Conservation (phyloP, 129 eudicot genomes). For the Mikania micrantha region DNA sequence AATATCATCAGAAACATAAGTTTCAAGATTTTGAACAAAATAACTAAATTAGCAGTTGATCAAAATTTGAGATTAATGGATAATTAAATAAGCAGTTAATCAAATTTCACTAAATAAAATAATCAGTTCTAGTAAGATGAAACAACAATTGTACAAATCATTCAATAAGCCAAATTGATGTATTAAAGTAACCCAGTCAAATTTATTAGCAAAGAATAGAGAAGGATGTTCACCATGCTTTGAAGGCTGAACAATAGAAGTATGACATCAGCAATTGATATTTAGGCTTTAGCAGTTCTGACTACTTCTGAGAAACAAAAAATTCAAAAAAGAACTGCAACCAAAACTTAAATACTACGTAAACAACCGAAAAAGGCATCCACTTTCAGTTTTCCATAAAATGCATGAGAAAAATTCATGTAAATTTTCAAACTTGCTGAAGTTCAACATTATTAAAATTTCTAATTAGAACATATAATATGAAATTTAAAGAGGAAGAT, state of each 20-base stretch:
- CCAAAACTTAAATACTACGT: background rate
- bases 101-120: background rate
- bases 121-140: background rate
- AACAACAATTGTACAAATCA: background rate
- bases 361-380: background rate
- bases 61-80: background rate
- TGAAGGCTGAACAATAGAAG: background rate
- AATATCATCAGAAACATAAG: background rate
- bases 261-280: background rate
- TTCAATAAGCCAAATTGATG: background rate
- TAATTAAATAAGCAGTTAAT: background rate
- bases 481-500: background rate
- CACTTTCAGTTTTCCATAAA: background rate
- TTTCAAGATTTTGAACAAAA: background rate
- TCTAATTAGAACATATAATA: conserved; percentile 15
- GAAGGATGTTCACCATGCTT: background rate
- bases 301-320: conserved; percentile 4
- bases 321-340: background rate
- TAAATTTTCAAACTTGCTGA: conserved; percentile 1
- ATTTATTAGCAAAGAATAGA: background rate
- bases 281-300: background rate
- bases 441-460: conserved; percentile 4
- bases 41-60: background rate
- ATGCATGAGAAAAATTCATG: background rate
- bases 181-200: background rate